Conservation (phyloP, 83 land plant genomes). For the Picea mariana region DNA sequence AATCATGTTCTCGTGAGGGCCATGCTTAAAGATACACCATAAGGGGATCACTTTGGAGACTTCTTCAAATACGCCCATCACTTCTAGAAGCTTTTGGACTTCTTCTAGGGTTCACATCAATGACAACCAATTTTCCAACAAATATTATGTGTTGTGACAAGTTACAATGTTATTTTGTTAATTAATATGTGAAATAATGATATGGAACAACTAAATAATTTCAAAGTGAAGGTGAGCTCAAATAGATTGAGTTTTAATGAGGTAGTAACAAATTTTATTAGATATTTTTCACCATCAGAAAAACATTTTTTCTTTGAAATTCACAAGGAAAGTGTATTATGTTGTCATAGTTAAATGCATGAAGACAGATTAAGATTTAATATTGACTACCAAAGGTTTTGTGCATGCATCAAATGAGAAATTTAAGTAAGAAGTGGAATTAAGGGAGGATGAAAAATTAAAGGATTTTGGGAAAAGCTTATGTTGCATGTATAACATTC, state of each 20-base stretch:
- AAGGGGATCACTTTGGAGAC: too few relatives aligned
- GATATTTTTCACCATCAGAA: background rate
- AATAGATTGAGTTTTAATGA: background rate
- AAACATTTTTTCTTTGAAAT: background rate
- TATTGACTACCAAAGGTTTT: background rate
- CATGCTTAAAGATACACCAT: too few relatives aligned
- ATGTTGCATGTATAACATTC: too few relatives aligned
- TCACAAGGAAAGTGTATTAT: background rate
- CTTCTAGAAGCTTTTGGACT: too few relatives aligned
- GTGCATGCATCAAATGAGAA: background rate
- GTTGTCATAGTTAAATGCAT: background rate
- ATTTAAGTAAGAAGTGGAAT: too few relatives aligned
- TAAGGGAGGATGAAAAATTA: too few relatives aligned
- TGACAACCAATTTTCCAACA: too few relatives aligned
- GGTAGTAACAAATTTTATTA: background rate
- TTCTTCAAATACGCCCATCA: too few relatives aligned
- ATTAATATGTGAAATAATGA: slow-evolving; percentile 8
- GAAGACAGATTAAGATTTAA: background rate
- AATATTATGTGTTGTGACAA: too few relatives aligned
- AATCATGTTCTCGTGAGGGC: too few relatives aligned
- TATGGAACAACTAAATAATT: slow-evolving; percentile 1
- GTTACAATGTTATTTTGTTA: background rate
- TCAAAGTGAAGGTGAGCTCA: background rate
- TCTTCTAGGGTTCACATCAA: too few relatives aligned
- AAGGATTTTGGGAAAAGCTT: too few relatives aligned